Evolutionary conservation across 495 filamentous ascomycete species (phyloP), one percentile per base, ranked within the genome.

Genomic region (Xylaria cubensis): DNA sequence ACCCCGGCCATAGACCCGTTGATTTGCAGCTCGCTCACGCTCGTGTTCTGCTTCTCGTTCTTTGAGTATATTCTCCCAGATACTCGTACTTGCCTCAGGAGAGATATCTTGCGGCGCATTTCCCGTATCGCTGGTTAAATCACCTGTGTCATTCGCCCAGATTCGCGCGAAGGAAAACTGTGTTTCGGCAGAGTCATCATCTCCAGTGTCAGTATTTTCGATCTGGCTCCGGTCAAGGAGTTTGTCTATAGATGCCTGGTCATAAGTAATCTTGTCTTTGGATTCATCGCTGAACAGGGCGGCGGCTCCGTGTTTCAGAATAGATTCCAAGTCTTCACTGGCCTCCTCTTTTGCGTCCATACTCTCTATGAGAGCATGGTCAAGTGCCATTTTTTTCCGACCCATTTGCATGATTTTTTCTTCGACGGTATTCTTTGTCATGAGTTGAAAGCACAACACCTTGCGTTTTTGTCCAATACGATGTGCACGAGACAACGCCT

Each of bases 351-450:
- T 90, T 1, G 88, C 87, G 63, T 92, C 92, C 88, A 98, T 93
- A 46, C 88, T 91, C 76, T 98, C 93, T 70, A 98, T 97, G 7
- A 99, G 89, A 2, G 95, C 90, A 77, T 98, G 95, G 70, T 98
- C 96, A 0, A 99, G 87, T 0, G 92, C 92, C 85, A 98, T 91
- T 83, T 99, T 99, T 82, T 93, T 97, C 72, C 95, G 92, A 8
- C 96, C 96, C 72, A 97, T 96, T 80, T 98, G 93, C 82, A 98
- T 88, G 65, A 99, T 98, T 76, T 95, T 96, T 80, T 99, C 97
- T 80, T 99, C 96, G 0, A 91, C 93, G 32, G 90, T 94, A 24
- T 91, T 88, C 15, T 95, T 90, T 3, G 95, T 98, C 82, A 97
- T 93, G 0, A 99, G 82, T 77, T 98, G 94, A 78, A 97, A 97